Base-by-base conservation (phyloP, 345 rosid genomes). In the Populus ilicifolia region DNA sequence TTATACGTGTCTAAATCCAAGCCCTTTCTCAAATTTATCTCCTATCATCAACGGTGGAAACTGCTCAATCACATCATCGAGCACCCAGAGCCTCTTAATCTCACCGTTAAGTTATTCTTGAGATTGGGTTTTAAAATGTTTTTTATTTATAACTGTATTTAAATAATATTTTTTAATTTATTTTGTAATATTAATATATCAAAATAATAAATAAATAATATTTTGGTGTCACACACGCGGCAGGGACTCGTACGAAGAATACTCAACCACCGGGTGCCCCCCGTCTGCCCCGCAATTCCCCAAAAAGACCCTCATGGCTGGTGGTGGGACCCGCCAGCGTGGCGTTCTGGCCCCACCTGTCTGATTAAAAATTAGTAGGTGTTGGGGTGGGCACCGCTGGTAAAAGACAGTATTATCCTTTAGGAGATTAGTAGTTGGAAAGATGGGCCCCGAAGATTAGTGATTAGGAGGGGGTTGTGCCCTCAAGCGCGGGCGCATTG, bases 211-310 rank as follows among this genome's bases (percentile, higher is more conserved):
- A 33, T 4, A 33, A 33, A 33, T 4, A 33, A 33, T 33, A 0
- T 33, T 33, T 33, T 33, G 35, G 35, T 33, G 35, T 33, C 4
- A 33, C 4, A 33, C 35, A 33, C 35, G 35, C 35, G 35, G 35
- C 0, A 33, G 70, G 71, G 56, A 75, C 83, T 71, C 14, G 7
- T 33, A 14, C 23, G 11, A 7, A 69, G 75, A 73, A 77, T 62
- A 52, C 74, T 56, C 80, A 85, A 71, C 85, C 6, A 80, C 79
- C 84, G 41, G 20, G 5, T 73, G 81, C 83, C 66, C 44, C 11
- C 52, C 11, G 5, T 67, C 71, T 46, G 59, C 61, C 79, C 80
- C 69, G 63, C 84, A 65, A 44, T 7, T 62, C 11, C n/a, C 68
- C 30, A 3, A 18, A 59, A 56, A 67, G 4, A 43, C 56, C 44